Evolutionary conservation across 441 rosid species (phyloP).

Genomic region (Aleurites moluccanus): DNA sequence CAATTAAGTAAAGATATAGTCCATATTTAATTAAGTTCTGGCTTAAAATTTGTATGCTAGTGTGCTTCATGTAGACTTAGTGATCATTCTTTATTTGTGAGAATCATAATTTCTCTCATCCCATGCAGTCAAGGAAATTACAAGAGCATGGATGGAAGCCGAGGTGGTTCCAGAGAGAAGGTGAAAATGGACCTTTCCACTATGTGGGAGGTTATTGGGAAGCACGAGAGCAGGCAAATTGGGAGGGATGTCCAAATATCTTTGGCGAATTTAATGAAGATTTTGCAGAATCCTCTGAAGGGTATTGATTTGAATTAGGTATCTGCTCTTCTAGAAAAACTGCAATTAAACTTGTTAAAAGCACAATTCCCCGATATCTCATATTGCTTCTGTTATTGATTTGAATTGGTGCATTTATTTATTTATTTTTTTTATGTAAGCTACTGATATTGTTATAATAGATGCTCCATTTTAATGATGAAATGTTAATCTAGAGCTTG

Average conservation of each 20-base stretch:
- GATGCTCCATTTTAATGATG: neutral
- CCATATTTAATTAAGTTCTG: no score
- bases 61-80: neutral
- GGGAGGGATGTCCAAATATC: constrained; percentile 83
- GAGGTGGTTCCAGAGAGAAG: constrained; percentile 72
- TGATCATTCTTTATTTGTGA: neutral
- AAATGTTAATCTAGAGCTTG: neutral
- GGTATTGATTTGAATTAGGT: constrained; percentile 36
- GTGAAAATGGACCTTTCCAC: constrained; percentile 56
- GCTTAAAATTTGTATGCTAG: no score
- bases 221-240: constrained; percentile 60
- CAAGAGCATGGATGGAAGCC: constrained; percentile 98
- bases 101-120: neutral
- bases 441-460: neutral
- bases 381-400: neutral
- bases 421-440: neutral
- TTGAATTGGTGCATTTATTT: neutral
- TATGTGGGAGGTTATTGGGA: constrained; percentile 91
- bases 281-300: constrained; percentile 36
- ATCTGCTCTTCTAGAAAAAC: neutral
- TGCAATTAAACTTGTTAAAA: neutral
- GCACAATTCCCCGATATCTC: no score
- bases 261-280: constrained; percentile 70
- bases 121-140: constrained; percentile 71
- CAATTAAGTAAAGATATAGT: neutral